These are phyloP conservation scores for Fonsecaea pedrosoi DNA, from an alignment of 2,329 filamentous ascomycete genomes.

Conservation along the genomic window DNA sequence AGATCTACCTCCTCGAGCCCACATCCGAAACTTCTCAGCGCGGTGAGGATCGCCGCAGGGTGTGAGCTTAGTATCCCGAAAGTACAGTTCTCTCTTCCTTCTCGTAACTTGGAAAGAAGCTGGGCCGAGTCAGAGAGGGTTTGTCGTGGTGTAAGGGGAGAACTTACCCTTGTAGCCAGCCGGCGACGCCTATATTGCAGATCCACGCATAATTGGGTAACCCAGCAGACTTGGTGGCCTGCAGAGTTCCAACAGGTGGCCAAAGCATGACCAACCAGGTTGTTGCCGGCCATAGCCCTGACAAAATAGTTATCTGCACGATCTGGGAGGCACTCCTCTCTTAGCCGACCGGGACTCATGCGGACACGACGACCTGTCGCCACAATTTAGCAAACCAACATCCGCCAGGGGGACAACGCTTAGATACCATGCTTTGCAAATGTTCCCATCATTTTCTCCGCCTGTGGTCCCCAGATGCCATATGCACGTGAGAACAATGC, in stretches of 20 bases:
- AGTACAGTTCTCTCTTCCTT: neutral
- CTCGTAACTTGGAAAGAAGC: neutral
- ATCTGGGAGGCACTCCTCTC: neutral
- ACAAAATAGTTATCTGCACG: neutral
- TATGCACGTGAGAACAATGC: slow-evolving; percentile 46
- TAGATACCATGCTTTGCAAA: slow-evolving; percentile 20
- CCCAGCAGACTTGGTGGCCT: slow-evolving; percentile 13
- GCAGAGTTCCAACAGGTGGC: slow-evolving; percentile 7
- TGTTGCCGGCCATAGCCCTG: neutral
- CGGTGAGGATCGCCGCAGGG: slow-evolving; percentile 15
- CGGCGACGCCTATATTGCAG: slow-evolving; percentile 8
- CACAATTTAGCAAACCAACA: neutral
- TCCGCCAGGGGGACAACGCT: neutral
- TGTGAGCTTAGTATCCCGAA: slow-evolving; percentile 16
- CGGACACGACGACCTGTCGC: neutral
- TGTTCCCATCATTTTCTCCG: slow-evolving; percentile 12
- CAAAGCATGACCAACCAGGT: neutral
- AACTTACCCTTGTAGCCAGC: slow-evolving; percentile 15
- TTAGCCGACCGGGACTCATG: neutral
- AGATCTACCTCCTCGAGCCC: slow-evolving; percentile 12
- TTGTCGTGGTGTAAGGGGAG: neutral
- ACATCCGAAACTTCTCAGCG: slow-evolving; percentile 12
- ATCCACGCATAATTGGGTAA: slow-evolving; percentile 21
- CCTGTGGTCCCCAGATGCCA: slow-evolving; percentile 43
- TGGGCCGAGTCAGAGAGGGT: neutral